Evolutionary conservation across 306 rosid species (phyloP).

Genomic region (Comarum palustre): DNA sequence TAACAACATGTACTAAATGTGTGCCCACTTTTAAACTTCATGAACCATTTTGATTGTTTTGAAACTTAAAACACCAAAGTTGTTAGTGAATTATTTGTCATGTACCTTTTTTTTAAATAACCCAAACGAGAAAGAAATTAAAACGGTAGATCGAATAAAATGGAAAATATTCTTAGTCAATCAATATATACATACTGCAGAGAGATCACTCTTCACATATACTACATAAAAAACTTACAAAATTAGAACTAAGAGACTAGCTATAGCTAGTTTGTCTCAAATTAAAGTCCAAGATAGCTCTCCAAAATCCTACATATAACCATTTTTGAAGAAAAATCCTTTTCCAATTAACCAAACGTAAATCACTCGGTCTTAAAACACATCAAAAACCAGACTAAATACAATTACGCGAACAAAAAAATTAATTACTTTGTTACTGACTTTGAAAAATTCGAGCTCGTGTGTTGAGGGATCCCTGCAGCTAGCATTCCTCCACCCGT

Average conservation of each 20-base stretch:
- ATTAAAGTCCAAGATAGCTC: not conserved
- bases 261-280: not conserved
- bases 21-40: no score
- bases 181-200: not conserved
- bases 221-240: not conserved
- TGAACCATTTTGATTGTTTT: no score
- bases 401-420: not conserved
- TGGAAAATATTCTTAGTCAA: not conserved
- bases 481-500: conserved; percentile 13
- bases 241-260: not conserved
- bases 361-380: not conserved
- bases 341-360: not conserved
- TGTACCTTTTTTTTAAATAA: no score
- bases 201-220: not conserved
- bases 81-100: no score
- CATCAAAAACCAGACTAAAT: not conserved
- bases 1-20: no score
- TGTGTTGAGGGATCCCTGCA: not conserved
- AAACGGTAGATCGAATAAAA: no score
- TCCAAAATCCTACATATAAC: not conserved
- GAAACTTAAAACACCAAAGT: no score
- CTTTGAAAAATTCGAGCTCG: not conserved
- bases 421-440: not conserved
- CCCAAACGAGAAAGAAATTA: no score
- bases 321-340: not conserved